Percentiles rank a stretch among this genome's conserved stretches.
phyloP scores from a whole-genome alignment of 2,329 filamentous ascomycete species.

The Colletotrichum noveboracense region DNA sequence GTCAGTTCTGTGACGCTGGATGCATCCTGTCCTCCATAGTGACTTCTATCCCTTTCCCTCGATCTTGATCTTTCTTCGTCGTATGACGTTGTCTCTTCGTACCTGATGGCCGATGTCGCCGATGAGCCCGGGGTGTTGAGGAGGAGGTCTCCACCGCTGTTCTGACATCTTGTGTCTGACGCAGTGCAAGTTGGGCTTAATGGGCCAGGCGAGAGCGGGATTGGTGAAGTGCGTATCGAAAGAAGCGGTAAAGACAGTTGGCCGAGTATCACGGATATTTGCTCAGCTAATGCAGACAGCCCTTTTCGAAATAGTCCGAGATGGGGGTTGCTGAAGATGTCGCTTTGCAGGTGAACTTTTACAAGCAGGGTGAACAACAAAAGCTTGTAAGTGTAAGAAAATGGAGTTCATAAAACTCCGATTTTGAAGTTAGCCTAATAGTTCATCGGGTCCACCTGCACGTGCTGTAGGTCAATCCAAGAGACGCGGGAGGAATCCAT shows the following conservation, averaged over 20 bases:
- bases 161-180: neutral
- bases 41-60: neutral
- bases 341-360: neutral
- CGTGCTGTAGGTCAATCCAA: neutral
- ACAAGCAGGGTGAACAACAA: neutral
- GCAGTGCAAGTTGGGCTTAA: accelerated
- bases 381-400: neutral
- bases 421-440: neutral
- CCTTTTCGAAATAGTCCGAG: neutral
- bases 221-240: neutral
- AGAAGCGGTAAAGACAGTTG: neutral
- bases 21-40: neutral
- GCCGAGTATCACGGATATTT: accelerated
- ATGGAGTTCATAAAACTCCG: neutral
- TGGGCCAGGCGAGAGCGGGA: neutral
- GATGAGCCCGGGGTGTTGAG: neutral
- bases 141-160: neutral
- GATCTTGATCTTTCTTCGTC: neutral
- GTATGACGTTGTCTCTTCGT: neutral
- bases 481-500: neutral
- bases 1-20: neutral
- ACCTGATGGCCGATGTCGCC: neutral
- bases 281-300: neutral
- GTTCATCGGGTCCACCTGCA: neutral
- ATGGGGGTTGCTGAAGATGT: neutral